A percentile compares a stretch with the other conserved stretches of the same genome.
Evolutionary conservation across 1,284 basidiomycete species (phyloP).

Genomic region (Pholiota adiposa): DNA sequence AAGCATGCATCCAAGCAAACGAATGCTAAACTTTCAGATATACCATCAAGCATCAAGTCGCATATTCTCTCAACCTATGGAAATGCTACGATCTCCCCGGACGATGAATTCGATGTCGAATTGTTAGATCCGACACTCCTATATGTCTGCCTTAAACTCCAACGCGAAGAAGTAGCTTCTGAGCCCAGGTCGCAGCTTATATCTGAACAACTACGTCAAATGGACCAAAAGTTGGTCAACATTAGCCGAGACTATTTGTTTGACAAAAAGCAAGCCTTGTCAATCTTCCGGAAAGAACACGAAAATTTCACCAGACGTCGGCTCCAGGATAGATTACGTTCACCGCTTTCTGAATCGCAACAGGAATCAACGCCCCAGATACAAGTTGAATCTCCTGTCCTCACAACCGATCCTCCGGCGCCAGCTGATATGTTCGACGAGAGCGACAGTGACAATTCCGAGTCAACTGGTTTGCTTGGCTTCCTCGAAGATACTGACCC

Average conservation of each 20-base stretch:
- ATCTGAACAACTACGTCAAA: slow-evolving; percentile 29
- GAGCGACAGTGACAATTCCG: slow-evolving; percentile 49
- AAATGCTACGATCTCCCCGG: neutral
- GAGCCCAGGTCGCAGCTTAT: slow-evolving; percentile 24
- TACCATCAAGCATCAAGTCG: slow-evolving; percentile 21
- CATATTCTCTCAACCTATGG: slow-evolving; percentile 19
- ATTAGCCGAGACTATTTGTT: slow-evolving; percentile 79
- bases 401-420: slow-evolving; percentile 2
- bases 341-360: slow-evolving; percentile 13
- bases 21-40: neutral
- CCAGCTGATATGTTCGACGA: slow-evolving; percentile 55
- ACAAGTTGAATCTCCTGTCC: slow-evolving; percentile 4
- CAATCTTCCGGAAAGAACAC: slow-evolving; percentile 59
- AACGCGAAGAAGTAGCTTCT: slow-evolving; percentile 49
- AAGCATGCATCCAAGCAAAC: neutral
- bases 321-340: slow-evolving; percentile 59
- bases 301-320: slow-evolving; percentile 52
- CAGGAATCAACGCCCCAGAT: slow-evolving; percentile 12
- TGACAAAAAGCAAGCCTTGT: slow-evolving; percentile 70
- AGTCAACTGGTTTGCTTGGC: slow-evolving; percentile 71
- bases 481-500: slow-evolving; percentile 75
- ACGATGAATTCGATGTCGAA: slow-evolving; percentile 6
- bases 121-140: slow-evolving; percentile 51
- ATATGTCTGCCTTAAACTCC: slow-evolving; percentile 65
- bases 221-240: slow-evolving; percentile 59